A percentile compares a stretch with the other conserved stretches of the same genome.
Evolutionary conservation across 306 rosid species (phyloP).

Genomic region (Gillenia trifoliata): DNA sequence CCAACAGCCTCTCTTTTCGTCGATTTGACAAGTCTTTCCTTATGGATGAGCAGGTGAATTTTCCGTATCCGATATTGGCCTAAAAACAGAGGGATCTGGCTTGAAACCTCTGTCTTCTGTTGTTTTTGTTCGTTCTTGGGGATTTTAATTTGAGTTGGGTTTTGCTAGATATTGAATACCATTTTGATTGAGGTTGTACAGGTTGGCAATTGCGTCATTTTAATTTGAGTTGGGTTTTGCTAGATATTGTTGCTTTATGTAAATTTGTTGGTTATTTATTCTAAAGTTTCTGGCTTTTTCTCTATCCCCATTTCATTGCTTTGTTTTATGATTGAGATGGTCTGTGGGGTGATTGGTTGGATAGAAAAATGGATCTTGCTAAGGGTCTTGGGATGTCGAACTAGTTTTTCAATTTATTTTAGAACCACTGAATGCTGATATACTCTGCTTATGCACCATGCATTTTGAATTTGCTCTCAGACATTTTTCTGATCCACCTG

Average conservation of each 20-base stretch:
- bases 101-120: no score
- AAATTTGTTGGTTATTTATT: neutral
- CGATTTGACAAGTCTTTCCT: no score
- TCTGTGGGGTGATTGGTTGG: neutral
- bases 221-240: no score
- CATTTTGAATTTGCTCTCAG: neutral
- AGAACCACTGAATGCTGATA: neutral
- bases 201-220: neutral
- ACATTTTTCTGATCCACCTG: no score
- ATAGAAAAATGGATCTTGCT: neutral
- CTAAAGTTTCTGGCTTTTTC: neutral
- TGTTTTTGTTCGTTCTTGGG: no score
- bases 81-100: no score
- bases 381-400: neutral
- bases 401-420: neutral
- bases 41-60: no score
- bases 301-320: neutral
- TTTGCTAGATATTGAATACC: neutral
- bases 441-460: neutral
- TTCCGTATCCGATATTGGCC: no score
- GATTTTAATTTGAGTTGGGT: neutral
- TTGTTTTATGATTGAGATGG: neutral
- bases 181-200: neutral
- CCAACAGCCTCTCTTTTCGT: no score
- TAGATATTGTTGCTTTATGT: neutral